Percentiles rank a stretch among this genome's conserved stretches.
phyloP scores from a whole-genome alignment of 1,139 yeast species.

The Lodderomyces jiufengensis region DNA sequence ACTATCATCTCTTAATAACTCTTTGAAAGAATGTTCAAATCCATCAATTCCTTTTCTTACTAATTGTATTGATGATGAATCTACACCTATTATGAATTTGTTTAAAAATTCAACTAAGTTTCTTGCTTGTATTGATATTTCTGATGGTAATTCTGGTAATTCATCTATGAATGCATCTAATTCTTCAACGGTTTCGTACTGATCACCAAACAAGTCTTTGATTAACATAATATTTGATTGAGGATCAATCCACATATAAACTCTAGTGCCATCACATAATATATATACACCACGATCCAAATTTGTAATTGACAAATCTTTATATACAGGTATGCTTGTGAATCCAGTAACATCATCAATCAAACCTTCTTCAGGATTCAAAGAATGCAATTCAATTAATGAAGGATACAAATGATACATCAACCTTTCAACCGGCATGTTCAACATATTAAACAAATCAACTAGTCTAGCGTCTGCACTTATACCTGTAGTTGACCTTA shows the following conservation, averaged over 20 bases:
- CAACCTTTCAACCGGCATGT: constrained; percentile 57
- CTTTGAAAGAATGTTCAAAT: constrained; percentile 53
- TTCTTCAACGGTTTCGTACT: constrained; percentile 38
- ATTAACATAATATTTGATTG: constrained; percentile 66
- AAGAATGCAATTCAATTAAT: constrained; percentile 67
- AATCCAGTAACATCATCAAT: constrained; percentile 38
- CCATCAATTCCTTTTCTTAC: constrained; percentile 68
- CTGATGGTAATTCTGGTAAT: constrained; percentile 70
- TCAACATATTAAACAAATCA: constrained; percentile 51
- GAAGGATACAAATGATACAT: constrained; percentile 76
- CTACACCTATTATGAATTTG: constrained; percentile 33
- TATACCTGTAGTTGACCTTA: constrained; percentile 46
- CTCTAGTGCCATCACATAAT: constrained; percentile 63
- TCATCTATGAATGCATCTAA: constrained; percentile 53
- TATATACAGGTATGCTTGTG: constrained; percentile 46
- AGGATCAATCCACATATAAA: constrained; percentile 69
- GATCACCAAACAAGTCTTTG: constrained; percentile 69
- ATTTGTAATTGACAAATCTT: constrained; percentile 43
- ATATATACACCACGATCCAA: constrained; percentile 77
- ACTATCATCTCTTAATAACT: constrained; percentile 69
- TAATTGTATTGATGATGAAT: constrained; percentile 50
- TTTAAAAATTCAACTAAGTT: constrained; percentile 55
- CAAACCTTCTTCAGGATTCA: constrained; percentile 54
- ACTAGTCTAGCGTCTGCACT: constrained; percentile 59
- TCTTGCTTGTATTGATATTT: constrained; percentile 65